These are phyloP conservation scores for Triticum turgidum DNA, from an alignment of 176 grass and related monocot genomes.

Conservation along the genomic window DNA sequence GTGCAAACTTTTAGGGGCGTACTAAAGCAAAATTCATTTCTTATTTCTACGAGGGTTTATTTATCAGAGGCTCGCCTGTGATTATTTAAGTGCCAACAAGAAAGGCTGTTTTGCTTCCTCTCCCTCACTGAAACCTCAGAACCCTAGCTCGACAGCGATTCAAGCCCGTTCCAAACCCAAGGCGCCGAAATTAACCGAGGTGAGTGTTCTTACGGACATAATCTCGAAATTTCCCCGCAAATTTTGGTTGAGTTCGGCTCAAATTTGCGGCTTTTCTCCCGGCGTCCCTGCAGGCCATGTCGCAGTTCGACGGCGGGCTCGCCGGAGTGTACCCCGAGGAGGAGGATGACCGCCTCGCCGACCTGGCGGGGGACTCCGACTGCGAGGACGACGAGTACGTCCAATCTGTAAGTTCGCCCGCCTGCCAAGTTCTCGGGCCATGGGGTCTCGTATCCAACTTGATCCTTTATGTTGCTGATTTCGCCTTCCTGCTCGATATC, in stretches of 20 bases:
- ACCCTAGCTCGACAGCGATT: not conserved
- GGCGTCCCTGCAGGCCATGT: slow-evolving; percentile 40
- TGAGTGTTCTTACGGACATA: not conserved
- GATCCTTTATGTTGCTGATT: not conserved
- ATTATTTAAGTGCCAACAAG: not conserved
- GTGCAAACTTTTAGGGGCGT: too few species aligned
- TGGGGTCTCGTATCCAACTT: not conserved
- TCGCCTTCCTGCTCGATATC: not conserved
- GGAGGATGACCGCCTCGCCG: slow-evolving; percentile 34
- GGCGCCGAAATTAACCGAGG: not conserved
- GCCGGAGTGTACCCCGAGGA: slow-evolving; percentile 50
- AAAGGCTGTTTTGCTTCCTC: not conserved
- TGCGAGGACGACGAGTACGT: slow-evolving; percentile 63
- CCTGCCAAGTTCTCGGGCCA: not conserved
- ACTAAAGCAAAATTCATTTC: too few species aligned
- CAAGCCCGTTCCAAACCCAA: not conserved
- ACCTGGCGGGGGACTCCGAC: slow-evolving; percentile 42
- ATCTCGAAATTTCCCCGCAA: not conserved
- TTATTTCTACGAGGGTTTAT: too few species aligned
- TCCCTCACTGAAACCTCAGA: slow-evolving; percentile 7
- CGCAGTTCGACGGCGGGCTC: slow-evolving; percentile 36
- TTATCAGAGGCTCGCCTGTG: too few species aligned
- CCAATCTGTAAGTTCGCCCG: slow-evolving; percentile 46
- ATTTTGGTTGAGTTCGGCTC: not conserved
- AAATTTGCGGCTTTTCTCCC: not conserved